Base-by-base conservation (phyloP, 176 grass and related monocot genomes). In the Pharus latifolius region DNA sequence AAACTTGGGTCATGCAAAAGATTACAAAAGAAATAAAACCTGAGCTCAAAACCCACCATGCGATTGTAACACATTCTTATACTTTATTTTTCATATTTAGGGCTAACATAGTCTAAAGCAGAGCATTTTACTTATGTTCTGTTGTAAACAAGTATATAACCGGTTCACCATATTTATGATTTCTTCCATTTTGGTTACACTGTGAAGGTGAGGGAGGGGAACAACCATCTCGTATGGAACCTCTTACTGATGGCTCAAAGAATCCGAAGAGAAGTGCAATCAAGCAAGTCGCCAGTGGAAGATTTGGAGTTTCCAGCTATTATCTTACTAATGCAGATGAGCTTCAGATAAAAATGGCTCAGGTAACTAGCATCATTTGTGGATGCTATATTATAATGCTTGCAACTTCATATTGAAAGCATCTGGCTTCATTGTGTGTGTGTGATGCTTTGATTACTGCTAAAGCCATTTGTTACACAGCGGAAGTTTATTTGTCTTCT, bases 311-410 rank as follows among this genome's bases (percentile, higher is more conserved):
- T 83, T 85, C 85, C 44, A 99, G 90, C 76, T 99, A 91, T 74
- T 99, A 99, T 67, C 73, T 99, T 37, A 99, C 90, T 48, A 94
- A 99, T 68, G 95, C 95, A 17, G 95, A 99, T 81, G 95, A 94
- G 81, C 90, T 99, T 49, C 95, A 99, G 95, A 99, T 99, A 69
- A 99, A 99, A 81, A 99, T 99, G 95, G 95, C 95, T 45, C 95
- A 99, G 95, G 95, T 99, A 94, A 30, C 59, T 65, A 52, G 45
- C 55, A 49, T 29, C 22, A 42, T 37, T n/a, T 78, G 26, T 53
- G 37, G 61, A 45, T 42, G 26, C 19, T 76, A 62, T 15, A 79
- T 41, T 55, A 55, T 41, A 53, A 74, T 61, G 22, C 19, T 72
- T 67, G 20, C 26, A 57, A 10, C 19, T 24, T 9, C 9, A 9